Conservation (phyloP, 2,329 filamentous ascomycete species). For the Calonectria pauciramosa region DNA sequence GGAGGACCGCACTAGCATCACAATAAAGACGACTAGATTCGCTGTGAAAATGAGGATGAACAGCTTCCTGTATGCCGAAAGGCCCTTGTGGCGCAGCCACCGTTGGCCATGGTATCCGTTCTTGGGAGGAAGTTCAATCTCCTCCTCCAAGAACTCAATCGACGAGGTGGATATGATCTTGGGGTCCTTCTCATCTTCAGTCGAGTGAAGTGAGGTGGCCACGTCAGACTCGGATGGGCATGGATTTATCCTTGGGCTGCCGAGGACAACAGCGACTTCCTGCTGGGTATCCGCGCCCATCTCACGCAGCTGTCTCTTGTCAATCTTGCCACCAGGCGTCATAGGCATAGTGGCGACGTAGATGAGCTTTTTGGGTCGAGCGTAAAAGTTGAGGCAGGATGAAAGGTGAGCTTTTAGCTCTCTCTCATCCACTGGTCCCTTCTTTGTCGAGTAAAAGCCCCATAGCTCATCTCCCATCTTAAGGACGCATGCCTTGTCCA, state of each 20-base stretch:
- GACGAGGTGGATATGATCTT: not conserved
- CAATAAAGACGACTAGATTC: not conserved
- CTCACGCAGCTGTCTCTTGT: not conserved
- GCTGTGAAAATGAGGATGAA: not conserved
- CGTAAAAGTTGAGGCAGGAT: not conserved
- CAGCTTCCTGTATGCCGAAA: not conserved
- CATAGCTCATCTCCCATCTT: not conserved
- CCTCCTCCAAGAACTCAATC: not conserved
- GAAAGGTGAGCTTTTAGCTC: not conserved
- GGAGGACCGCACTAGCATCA: not conserved
- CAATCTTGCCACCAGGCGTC: not conserved
- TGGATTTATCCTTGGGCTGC: not conserved
- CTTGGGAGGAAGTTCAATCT: not conserved
- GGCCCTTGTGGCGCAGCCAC: not conserved
- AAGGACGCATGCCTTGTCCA: not conserved
- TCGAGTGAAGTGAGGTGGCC: not conserved
- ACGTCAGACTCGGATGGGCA: not conserved
- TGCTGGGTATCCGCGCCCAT: not conserved
- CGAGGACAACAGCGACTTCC: not conserved
- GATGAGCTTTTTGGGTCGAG: not conserved
- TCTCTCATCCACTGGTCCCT: not conserved
- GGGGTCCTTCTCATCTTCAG: not conserved
- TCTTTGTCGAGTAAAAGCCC: not conserved
- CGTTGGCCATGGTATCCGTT: not conserved
- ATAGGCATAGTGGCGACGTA: not conserved